Percentiles rank a stretch among this genome's conserved stretches.
Evolutionary conservation across 805 yeast species (phyloP).

Genomic region (Kodamaea laetipori): DNA sequence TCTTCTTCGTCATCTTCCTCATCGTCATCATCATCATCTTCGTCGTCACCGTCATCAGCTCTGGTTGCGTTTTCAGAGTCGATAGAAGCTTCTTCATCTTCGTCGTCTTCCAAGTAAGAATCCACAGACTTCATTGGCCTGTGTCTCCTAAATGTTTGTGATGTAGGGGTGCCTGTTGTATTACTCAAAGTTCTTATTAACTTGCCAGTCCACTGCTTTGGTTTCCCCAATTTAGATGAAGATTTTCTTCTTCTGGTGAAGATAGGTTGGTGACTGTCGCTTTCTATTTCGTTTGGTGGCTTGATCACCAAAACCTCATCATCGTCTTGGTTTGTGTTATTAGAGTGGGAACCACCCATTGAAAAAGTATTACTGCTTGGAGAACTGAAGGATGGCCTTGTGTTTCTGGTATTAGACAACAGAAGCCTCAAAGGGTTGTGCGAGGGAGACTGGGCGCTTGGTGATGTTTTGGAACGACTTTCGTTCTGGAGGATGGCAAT

Average conservation of each 20-base stretch:
- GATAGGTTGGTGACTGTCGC: constrained; percentile 36
- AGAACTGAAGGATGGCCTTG: constrained; percentile 11
- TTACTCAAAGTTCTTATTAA: constrained; percentile 30
- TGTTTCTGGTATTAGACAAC: constrained; percentile 1
- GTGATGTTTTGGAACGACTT: constrained; percentile 22
- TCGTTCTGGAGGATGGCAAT: constrained; percentile 74
- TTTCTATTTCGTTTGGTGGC: constrained; percentile 74
- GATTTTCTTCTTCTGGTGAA: constrained; percentile 28
- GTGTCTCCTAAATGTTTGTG: neutral
- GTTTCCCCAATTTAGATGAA: constrained; percentile 20
- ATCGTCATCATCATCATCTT: constrained; percentile 8
- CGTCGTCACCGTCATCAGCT: constrained; percentile 15
- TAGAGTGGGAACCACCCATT: neutral
- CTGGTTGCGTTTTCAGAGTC: constrained; percentile 23
- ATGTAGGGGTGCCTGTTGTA: constrained; percentile 11
- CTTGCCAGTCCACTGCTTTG: constrained; percentile 23
- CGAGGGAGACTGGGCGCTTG: constrained; percentile 2
- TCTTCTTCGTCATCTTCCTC: constrained; percentile 17
- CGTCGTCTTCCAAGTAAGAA: constrained; percentile 15
- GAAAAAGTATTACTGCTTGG: constrained; percentile 8
- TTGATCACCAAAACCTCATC: constrained; percentile 79
- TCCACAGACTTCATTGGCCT: constrained; percentile 4
- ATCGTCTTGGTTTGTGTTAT: constrained; percentile 38
- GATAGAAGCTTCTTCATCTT: constrained; percentile 23
- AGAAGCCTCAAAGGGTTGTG: neutral